Percentiles rank a stretch among this genome's conserved stretches.
These are phyloP conservation scores for Mrakia frigida DNA, from an alignment of 768 basidiomycete genomes.

Conservation along the genomic window DNA sequence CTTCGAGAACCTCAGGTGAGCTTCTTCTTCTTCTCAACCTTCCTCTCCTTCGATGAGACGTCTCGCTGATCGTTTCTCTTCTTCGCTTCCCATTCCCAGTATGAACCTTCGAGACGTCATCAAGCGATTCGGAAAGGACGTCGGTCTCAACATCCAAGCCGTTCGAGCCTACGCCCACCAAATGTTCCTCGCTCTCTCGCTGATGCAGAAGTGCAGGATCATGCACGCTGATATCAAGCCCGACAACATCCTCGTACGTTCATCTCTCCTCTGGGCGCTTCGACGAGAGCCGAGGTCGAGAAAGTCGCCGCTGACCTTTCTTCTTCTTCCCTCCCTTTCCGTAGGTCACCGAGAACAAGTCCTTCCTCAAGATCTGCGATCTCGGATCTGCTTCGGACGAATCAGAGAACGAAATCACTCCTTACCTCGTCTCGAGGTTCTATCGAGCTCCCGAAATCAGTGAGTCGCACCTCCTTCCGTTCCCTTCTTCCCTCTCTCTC, in stretches of 20 bases:
- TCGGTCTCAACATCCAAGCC: constrained; percentile 90
- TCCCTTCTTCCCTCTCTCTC: not conserved
- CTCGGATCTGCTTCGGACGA: constrained; percentile 94
- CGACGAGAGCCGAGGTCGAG: not conserved
- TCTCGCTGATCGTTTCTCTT: not conserved
- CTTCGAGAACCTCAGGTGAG: constrained; percentile 85
- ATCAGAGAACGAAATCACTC: constrained; percentile 92
- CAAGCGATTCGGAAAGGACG: constrained; percentile 96
- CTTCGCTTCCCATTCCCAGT: constrained; percentile 49
- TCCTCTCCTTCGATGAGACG: not conserved
- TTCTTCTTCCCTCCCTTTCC: not conserved
- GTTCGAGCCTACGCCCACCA: constrained; percentile 99
- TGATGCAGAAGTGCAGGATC: constrained; percentile 80
- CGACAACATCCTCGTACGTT: constrained; percentile 85
- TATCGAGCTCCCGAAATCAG: constrained; percentile 99
- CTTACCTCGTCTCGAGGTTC: constrained; percentile 94
- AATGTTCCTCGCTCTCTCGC: constrained; percentile 77
- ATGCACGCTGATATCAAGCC: constrained; percentile 99
- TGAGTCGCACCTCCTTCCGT: constrained; percentile 46
- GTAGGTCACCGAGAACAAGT: constrained; percentile 93
- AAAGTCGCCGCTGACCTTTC: not conserved
- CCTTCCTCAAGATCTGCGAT: constrained; percentile 87
- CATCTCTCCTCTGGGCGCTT: not conserved
- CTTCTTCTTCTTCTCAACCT: constrained; percentile 2
- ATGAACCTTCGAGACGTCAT: constrained; percentile 98